Conservation (phyloP, 345 rosid species). For the Citropsis articulata region DNA sequence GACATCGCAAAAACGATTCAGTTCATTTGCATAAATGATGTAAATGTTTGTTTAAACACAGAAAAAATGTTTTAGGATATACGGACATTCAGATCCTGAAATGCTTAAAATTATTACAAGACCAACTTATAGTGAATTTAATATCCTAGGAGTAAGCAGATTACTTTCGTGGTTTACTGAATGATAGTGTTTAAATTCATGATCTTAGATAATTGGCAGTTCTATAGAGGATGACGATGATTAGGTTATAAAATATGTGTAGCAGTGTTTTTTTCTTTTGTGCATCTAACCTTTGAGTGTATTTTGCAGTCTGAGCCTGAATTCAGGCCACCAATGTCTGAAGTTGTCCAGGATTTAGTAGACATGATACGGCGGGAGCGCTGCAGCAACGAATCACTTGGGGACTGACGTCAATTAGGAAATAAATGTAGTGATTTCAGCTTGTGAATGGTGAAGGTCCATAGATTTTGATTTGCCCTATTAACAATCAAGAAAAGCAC, state of each 20-base stretch:
- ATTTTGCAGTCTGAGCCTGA: slow-evolving; percentile 70
- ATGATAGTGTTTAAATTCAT: background rate
- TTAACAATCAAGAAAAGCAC: slow-evolving; percentile 1
- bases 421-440: slow-evolving; percentile 13
- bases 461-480: slow-evolving; percentile 6
- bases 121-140: background rate
- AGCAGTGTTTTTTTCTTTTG: background rate
- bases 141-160: no score
- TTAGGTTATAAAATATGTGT: background rate
- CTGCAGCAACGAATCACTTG: slow-evolving; percentile 53
- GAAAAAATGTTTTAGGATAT: background rate
- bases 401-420: slow-evolving; percentile 26
- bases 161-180: background rate
- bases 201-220: background rate
- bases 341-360: slow-evolving; percentile 87
- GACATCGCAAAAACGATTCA: background rate
- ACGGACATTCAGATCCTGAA: background rate
- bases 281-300: background rate
- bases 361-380: slow-evolving; percentile 80
- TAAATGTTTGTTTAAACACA: background rate
- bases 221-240: background rate
- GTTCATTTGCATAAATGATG: background rate
- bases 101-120: background rate
- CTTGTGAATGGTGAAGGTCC: slow-evolving; percentile 15
- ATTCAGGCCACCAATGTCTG: slow-evolving; percentile 87